Evolutionary conservation across 345 rosid species (phyloP), one percentile per base, ranked within the genome.

Genomic region (Gynandropsis gynandra): DNA sequence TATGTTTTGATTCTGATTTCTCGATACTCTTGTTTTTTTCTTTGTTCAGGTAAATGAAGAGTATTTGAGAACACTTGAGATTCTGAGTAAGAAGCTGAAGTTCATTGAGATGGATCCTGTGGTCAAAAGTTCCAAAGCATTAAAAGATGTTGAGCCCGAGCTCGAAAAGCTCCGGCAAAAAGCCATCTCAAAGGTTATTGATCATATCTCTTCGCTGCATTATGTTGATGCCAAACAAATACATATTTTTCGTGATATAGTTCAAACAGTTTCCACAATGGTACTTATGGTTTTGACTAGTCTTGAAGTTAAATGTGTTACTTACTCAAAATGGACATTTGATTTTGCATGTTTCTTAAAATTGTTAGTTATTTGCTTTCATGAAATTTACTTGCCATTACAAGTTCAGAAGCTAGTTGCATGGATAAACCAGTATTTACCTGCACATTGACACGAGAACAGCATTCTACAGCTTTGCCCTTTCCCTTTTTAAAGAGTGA

Each of bases 141-240:
- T 92, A 38, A 92, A 80, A 74, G 98, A 92, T 68, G 96, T 92
- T 59, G 88, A 85, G 48, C 98, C 95, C 14, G 98, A 92, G 76
- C 97, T 92, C 55, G 97, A 87, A 73, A 87, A 85, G 75, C 87
- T 92, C 27, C 73, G 97, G 60, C 96, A 87, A 65, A 92, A 85
- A 73, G 95, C 97, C 50, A 83, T 92, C 68, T 76, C 97, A 11
- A 92, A 87, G 97, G 98, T 92, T 50, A 50, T 54, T 51, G 21
- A 51, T 50, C 60, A n/a, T 20, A 42, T 44, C 67, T 50, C 20
- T 42, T 27, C 32, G 48, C 42, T 63, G 24, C 38, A 18, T 52
- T 36, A n/a, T 16, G 48, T 1, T 57, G 44, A 33, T 34, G 50
- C 37, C 15, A 2, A 49, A 15, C 17, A 5, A 37, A 33, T 35